These are phyloP conservation scores for Phytophthora tubulina DNA, from an alignment of 352 stramenopile species.

Conservation along the genomic window DNA sequence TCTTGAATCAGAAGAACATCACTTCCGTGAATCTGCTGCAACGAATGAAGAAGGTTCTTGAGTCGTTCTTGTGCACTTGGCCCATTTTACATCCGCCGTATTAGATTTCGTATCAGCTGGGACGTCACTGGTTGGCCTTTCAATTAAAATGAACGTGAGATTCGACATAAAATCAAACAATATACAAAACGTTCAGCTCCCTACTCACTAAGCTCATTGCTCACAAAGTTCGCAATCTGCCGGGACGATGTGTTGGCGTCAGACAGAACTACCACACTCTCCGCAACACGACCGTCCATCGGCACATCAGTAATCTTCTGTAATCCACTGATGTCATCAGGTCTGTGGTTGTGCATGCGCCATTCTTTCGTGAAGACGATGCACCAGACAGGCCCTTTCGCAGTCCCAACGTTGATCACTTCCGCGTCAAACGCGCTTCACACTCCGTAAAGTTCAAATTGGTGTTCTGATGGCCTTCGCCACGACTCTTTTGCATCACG, in stretches of 20 bases:
- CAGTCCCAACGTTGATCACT: background rate
- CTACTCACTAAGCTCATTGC: too few relatives aligned
- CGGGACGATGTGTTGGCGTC: too few relatives aligned
- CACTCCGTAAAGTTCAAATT: conserved; percentile 4
- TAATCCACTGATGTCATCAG: background rate
- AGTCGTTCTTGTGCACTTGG: conserved; percentile 3
- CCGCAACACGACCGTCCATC: background rate
- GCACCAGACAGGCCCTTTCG: background rate
- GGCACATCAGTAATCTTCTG: conserved; percentile 4
- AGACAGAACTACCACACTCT: too few relatives aligned
- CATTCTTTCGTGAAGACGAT: conserved; percentile 13
- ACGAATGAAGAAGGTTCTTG: conserved; percentile 7
- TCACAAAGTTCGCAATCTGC: too few relatives aligned
- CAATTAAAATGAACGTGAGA: too few relatives aligned
- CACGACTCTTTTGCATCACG: conserved; percentile 8
- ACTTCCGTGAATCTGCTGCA: too few relatives aligned
- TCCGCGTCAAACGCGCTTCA: too few relatives aligned
- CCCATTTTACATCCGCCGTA: background rate
- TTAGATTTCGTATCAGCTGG: too few relatives aligned
- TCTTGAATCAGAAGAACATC: too few relatives aligned
- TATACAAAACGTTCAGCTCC: too few relatives aligned
- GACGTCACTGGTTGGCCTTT: conserved; percentile 5
- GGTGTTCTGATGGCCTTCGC: background rate
- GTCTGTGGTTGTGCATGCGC: conserved; percentile 11
- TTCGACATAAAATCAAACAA: too few relatives aligned